A percentile compares a stretch with the other conserved stretches of the same genome.
phyloP scores from a whole-genome alignment of 208 protist species.

The Tritrichomonas foetus region DNA sequence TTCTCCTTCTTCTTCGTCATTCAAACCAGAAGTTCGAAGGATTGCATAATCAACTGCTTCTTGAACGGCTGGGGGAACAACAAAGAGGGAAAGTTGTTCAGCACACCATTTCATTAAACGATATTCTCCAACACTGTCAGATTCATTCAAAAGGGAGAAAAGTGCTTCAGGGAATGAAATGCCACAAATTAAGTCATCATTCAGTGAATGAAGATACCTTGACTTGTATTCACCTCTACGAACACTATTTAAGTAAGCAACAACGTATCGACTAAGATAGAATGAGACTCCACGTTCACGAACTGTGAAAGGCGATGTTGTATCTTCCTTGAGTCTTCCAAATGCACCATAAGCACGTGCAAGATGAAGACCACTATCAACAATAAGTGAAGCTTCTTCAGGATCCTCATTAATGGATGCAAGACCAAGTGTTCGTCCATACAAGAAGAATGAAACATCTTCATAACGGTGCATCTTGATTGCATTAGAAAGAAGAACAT shows the following conservation, averaged over 20 bases:
- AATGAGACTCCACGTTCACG: not conserved
- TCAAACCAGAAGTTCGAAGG: not conserved
- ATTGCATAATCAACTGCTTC: not conserved
- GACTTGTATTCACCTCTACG: not conserved
- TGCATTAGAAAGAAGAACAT: not conserved
- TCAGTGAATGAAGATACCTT: not conserved
- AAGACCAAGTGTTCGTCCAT: not conserved
- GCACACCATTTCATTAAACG: not conserved
- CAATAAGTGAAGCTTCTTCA: not conserved
- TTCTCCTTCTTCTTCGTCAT: not conserved
- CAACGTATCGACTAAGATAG: not conserved
- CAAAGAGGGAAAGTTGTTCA: not conserved
- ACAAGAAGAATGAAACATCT: not conserved
- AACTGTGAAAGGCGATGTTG: not conserved
- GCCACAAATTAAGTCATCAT: not conserved
- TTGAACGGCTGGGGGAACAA: constrained; percentile 20
- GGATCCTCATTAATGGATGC: not conserved
- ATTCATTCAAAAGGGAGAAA: not conserved
- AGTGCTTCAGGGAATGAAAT: constrained; percentile 25
- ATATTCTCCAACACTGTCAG: not conserved
- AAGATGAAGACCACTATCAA: not conserved
- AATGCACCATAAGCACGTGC: not conserved
- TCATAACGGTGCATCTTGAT: not conserved
- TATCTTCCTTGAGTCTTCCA: not conserved
- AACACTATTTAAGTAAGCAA: not conserved